Base-by-base conservation (phyloP, 73 alveolate species). In the Paramecium pentaurelia region DNA sequence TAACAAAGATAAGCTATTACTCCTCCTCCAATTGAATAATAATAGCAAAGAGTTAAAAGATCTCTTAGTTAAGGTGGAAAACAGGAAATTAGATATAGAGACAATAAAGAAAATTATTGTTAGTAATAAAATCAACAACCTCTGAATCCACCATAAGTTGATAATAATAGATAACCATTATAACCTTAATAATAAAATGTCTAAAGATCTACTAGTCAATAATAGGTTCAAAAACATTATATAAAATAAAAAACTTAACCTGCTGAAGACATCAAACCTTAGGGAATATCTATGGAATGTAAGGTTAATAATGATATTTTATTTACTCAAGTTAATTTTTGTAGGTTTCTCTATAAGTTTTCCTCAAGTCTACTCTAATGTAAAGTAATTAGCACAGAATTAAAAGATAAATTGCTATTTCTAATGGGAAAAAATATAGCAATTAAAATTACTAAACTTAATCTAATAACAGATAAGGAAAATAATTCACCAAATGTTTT, bases 381-480 rank as follows among this genome's bases (percentile, higher is more conserved):
- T 18, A 80, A 80, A 80, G 44, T 25, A 20, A 25, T 80, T 22
- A 18, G 22, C 8, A 22, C 49, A 2, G 91, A 80, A 45, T 42
- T 80, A 47, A 80, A 44, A 45, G 91, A 80, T 45, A 80, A 80
- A 49, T 20, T 49, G 11, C 58, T 80, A 18, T 80, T 80, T 49
- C 58, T 80, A 8, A 80, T 80, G 91, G 91, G 91, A 1, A 80
- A 80, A 8, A 80, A 80, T 20, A 80, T 80, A 20, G 91, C 91
- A 42, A 80, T 80, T 6, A 80, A 80, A 80, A 80, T 80, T 14
- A 45, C 91, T 12, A 80, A 80, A 80, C 58, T 80, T 9, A 25
- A 34, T 49, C 6, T 18, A 44, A 80, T 80, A 0, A 36, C 58
- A 45, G 91, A 80, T 45, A 80, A 80, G 27, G 91, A 80, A 36